Percentiles rank a stretch among this genome's conserved stretches.
Conservation (phyloP, 2,329 filamentous ascomycete genomes). For the Aspergillus jensenii region DNA sequence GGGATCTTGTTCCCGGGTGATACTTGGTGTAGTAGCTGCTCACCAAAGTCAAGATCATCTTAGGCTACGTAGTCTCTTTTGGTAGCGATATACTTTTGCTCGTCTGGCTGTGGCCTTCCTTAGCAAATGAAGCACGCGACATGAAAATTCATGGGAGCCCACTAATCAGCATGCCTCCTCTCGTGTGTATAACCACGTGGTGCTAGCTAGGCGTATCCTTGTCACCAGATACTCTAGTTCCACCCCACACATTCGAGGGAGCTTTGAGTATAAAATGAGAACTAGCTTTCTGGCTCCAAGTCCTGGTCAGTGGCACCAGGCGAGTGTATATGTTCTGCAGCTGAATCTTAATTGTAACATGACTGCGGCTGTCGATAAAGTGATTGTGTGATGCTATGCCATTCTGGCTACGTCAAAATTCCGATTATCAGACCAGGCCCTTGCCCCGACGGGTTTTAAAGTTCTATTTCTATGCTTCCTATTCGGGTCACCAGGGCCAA, state of each 20-base stretch:
- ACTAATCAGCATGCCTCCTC: neutral
- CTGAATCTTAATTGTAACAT: neutral
- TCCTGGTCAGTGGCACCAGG: neutral
- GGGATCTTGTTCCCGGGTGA: too few relatives aligned
- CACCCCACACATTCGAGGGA: neutral
- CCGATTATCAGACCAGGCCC: neutral
- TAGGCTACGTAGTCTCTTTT: too few relatives aligned
- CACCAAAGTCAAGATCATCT: too few relatives aligned
- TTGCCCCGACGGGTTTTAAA: too few relatives aligned
- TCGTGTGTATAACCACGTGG: neutral
- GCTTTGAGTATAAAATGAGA: neutral
- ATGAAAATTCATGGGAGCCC: too few relatives aligned
- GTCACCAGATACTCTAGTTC: neutral
- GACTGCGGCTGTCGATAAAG: neutral
- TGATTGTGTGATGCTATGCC: neutral
- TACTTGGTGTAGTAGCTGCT: too few relatives aligned
- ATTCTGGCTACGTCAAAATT: neutral
- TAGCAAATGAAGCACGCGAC: too few relatives aligned
- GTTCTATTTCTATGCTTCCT: neutral
- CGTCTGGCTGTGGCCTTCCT: too few relatives aligned
- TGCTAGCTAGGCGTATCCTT: neutral
- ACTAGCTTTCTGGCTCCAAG: neutral
- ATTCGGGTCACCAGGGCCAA: neutral
- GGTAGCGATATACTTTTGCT: too few relatives aligned
- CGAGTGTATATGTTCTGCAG: neutral